A percentile compares a stretch with the other conserved stretches of the same genome.
Conservation (phyloP, 331 rosid species). For the Phaseolus coccineus region DNA sequence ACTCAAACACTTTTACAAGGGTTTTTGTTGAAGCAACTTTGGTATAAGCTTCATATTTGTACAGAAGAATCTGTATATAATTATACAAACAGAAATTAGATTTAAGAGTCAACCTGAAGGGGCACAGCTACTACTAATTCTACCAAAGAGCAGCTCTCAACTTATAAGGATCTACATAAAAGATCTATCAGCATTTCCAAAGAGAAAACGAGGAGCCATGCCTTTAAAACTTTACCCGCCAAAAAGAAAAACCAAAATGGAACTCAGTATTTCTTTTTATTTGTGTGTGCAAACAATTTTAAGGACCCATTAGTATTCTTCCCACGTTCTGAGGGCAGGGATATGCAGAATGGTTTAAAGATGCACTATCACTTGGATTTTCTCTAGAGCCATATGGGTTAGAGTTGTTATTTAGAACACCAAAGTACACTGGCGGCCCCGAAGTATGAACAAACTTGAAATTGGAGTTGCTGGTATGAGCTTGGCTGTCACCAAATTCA, state of each 20-base stretch:
- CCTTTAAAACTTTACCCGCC: conserved; percentile 48
- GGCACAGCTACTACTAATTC: conserved; percentile 51
- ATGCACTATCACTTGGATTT: conserved; percentile 58
- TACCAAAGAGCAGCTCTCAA: conserved; percentile 52
- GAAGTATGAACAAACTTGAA: conserved; percentile 61
- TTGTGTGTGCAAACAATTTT: conserved; percentile 42
- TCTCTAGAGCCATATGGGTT: conserved; percentile 80
- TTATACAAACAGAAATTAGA: conserved; percentile 61
- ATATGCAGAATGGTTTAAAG: conserved; percentile 74
- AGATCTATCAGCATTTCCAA: conserved; percentile 42
- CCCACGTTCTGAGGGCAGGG: conserved; percentile 83
- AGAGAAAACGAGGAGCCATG: conserved; percentile 45
- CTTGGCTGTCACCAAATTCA: conserved; percentile 59
- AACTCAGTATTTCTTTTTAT: conserved; percentile 43
- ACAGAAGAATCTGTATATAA: conserved; percentile 64
- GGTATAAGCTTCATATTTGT: conserved; percentile 68
- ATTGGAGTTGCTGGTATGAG: conserved; percentile 58
- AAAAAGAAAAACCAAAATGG: conserved; percentile 43
- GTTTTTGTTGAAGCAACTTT: conserved; percentile 53
- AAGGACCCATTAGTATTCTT: conserved; percentile 90
- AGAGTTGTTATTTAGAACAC: conserved; percentile 67
- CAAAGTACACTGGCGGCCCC: conserved; percentile 58
- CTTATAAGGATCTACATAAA: conserved; percentile 36
- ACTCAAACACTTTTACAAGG: conserved; percentile 57
- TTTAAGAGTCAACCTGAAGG: conserved; percentile 52